phyloP scores from a whole-genome alignment of 768 basidiomycete species.

The Suillus luteus region DNA sequence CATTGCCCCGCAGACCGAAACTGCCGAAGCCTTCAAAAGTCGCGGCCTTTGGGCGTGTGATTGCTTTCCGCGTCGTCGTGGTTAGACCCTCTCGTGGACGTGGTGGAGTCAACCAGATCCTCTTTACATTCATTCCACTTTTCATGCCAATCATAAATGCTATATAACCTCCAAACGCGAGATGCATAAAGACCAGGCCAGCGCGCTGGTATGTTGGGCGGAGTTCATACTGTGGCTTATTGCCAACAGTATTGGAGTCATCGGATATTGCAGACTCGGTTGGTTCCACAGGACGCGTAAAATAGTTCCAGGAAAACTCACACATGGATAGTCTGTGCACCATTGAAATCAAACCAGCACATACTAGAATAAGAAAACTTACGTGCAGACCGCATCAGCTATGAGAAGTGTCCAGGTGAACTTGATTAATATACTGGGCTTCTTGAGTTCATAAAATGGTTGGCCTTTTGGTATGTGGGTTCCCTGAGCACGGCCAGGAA shows the following conservation, averaged over 20 bases:
- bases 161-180: constrained; percentile 31
- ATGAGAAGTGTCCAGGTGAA: constrained; percentile 32
- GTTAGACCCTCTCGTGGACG: constrained; percentile 17
- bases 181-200: constrained; percentile 29
- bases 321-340: constrained; percentile 26
- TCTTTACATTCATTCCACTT: constrained; percentile 32
- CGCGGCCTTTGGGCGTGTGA: background rate
- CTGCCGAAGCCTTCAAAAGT: constrained; percentile 17
- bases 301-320: constrained; percentile 31
- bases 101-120: constrained; percentile 35
- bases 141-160: constrained; percentile 30
- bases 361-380: constrained; percentile 13
- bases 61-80: background rate
- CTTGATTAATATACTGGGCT: constrained; percentile 22
- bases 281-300: constrained; percentile 22
- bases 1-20: constrained; percentile 18
- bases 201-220: constrained; percentile 34
- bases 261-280: constrained; percentile 8
- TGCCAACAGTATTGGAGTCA: constrained; percentile 15
- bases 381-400: constrained; percentile 34
- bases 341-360: background rate
- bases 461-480: constrained; percentile 6
- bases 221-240: constrained; percentile 22
- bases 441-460: constrained; percentile 30
- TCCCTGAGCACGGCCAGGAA: constrained; percentile 1